A percentile compares a stretch with the other conserved stretches of the same genome.
phyloP scores from a whole-genome alignment of 331 rosid genomes.

The Acacia pycnantha region DNA sequence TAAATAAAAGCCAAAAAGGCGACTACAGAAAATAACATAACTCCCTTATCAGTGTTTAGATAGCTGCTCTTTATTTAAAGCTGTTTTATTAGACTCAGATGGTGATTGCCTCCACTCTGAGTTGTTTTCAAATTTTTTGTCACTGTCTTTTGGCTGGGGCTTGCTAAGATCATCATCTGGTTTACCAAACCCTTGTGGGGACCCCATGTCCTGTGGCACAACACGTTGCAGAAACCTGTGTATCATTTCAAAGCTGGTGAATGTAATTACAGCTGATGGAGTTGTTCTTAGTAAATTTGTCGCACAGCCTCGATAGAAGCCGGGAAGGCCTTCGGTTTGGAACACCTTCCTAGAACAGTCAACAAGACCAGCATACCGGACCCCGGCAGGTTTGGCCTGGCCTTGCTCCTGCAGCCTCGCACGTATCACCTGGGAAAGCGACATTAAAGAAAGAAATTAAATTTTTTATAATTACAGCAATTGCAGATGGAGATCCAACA shows the following conservation, averaged over 20 bases:
- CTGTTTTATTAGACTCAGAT: constrained; percentile 42
- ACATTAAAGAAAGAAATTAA: not conserved
- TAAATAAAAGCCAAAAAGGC: not conserved
- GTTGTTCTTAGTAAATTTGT: constrained; percentile 88
- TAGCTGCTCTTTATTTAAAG: constrained; percentile 60
- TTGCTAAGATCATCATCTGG: constrained; percentile 30
- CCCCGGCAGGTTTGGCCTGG: constrained; percentile 51
- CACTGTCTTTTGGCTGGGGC: constrained; percentile 30
- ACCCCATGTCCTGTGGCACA: constrained; percentile 38
- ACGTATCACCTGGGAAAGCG: constrained; percentile 62
- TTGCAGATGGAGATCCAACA: not conserved
- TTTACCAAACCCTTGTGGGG: constrained; percentile 33
- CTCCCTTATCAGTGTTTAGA: constrained; percentile 48
- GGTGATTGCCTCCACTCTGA: constrained; percentile 38
- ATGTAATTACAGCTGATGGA: constrained; percentile 91
- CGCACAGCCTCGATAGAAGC: constrained; percentile 90
- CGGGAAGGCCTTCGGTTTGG: constrained; percentile 77
- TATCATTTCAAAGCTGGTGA: constrained; percentile 93
- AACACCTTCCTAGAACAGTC: constrained; percentile 84
- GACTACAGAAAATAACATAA: not conserved
- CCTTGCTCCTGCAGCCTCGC: constrained; percentile 98
- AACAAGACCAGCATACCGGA: constrained; percentile 63
- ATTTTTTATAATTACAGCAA: not conserved
- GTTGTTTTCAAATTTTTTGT: constrained; percentile 8
- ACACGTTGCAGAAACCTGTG: constrained; percentile 58